phyloP scores from a whole-genome alignment of 1,284 basidiomycete genomes.

The Apiotrichum laibachii region DNA sequence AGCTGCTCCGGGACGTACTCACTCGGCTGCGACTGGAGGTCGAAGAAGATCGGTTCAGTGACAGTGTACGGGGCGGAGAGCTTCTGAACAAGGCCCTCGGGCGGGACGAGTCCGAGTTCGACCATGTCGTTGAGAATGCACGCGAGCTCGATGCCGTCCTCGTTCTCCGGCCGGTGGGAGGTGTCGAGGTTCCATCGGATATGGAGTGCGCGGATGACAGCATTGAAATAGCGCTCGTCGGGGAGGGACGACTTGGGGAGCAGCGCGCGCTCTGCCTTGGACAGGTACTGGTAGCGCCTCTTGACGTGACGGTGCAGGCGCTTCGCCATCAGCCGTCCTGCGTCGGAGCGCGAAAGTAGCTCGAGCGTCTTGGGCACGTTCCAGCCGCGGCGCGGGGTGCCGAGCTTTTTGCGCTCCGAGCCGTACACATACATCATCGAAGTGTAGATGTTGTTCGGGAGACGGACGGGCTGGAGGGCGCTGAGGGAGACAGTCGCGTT shows the following conservation, averaged over 20 bases:
- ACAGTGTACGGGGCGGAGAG: background rate
- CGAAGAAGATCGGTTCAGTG: background rate
- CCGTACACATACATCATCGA: constrained; percentile 28
- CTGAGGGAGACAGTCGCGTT: background rate
- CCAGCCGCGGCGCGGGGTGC: background rate
- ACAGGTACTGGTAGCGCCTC: constrained; percentile 1
- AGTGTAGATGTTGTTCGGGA: constrained; percentile 33
- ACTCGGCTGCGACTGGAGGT: background rate
- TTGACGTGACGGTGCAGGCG: background rate
- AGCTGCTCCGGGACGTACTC: background rate
- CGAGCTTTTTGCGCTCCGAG: constrained; percentile 1
- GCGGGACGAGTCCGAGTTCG: constrained; percentile 9
- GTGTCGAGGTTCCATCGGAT: constrained; percentile 7
- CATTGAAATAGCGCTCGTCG: constrained; percentile 25
- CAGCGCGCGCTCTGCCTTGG: background rate
- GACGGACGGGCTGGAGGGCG: background rate
- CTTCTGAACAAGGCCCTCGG: constrained; percentile 12
- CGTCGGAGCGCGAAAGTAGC: constrained; percentile 4
- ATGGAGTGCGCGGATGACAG: constrained; percentile 16
- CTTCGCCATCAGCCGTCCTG: constrained; percentile 13
- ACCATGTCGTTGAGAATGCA: constrained; percentile 13
- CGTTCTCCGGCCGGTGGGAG: background rate
- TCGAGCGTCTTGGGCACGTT: background rate
- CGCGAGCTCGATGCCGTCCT: background rate
- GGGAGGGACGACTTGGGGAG: background rate